Percentiles rank a stretch among this genome's conserved stretches.
These are phyloP conservation scores for Bothriochloa decipiens DNA, from an alignment of 176 grass and related monocot species.

Conservation along the genomic window DNA sequence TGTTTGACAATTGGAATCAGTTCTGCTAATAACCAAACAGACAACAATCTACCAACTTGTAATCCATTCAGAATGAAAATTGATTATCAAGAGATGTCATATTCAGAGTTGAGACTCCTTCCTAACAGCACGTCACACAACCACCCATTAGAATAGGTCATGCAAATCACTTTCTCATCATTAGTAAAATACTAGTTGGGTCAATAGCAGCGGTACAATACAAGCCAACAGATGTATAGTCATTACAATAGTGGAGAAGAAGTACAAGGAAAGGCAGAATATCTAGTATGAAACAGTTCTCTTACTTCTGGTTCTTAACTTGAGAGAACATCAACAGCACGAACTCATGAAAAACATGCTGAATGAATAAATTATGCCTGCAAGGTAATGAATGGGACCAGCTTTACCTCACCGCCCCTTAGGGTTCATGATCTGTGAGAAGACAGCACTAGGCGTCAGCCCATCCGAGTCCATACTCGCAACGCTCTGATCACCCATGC, in stretches of 20 bases:
- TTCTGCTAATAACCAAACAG: constrained; percentile 3
- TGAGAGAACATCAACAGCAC: constrained; percentile 37
- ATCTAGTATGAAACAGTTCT: constrained; percentile 61
- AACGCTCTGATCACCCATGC: constrained; percentile 78
- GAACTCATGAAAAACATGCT: constrained; percentile 46
- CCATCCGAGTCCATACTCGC: constrained; percentile 73
- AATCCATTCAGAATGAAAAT: constrained; percentile 16
- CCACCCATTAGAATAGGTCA: not conserved
- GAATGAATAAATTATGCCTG: constrained; percentile 54
- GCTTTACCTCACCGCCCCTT: constrained; percentile 80
- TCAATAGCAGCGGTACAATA: constrained; percentile 51
- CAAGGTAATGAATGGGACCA: constrained; percentile 4
- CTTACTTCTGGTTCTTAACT: constrained; percentile 45
- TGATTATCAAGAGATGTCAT: not conserved
- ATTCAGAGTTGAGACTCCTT: not conserved
- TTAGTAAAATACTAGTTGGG: constrained; percentile 26
- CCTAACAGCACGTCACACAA: not conserved
- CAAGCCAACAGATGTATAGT: constrained; percentile 44
- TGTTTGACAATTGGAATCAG: not conserved
- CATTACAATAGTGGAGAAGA: constrained; percentile 47
- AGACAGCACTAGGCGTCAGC: constrained; percentile 83
- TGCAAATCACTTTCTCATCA: constrained; percentile 30
- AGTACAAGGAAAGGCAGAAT: constrained; percentile 42
- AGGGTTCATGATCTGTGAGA: constrained; percentile 98
- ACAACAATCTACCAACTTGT: not conserved